Conservation (phyloP, 1,139 yeast species). For the Sugiyamaella castrensis region DNA sequence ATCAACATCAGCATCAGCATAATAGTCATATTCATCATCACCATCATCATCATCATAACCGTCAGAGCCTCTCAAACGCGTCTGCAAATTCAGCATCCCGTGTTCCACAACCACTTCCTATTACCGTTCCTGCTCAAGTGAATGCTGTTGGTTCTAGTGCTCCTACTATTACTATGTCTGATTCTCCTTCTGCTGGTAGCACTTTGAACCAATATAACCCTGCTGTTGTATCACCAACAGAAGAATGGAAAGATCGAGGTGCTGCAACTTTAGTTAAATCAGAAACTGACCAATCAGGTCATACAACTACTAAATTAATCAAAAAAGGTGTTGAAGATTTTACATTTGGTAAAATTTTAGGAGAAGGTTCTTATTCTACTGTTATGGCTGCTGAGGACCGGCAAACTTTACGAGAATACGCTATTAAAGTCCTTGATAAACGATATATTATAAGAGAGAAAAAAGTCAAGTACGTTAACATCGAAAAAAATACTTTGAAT, state of each 20-base stretch:
- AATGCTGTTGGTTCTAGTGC: constrained; percentile 71
- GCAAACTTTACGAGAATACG: constrained; percentile 70
- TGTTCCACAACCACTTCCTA: too few species aligned
- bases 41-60: too few species aligned
- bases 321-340: constrained; percentile 71
- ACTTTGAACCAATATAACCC: constrained; percentile 4
- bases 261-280: constrained; percentile 52
- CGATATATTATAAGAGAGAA: constrained; percentile 92
- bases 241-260: constrained; percentile 44
- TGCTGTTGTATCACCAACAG: constrained; percentile 18
- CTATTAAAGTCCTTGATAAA: constrained; percentile 88
- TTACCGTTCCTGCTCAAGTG: constrained; percentile 50
- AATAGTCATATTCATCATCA: neutral
- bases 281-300: constrained; percentile 48
- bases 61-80: too few species aligned
- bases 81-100: too few species aligned
- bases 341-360: constrained; percentile 79
- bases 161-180: too few species aligned
- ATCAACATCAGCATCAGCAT: constrained; percentile 5
- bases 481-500: constrained; percentile 90
- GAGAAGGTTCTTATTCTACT: constrained; percentile 96
- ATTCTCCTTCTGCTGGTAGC: too few species aligned
- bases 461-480: constrained; percentile 92
- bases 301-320: constrained; percentile 45
- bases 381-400: constrained; percentile 84